Percentiles rank a stretch among this genome's conserved stretches.
Conservation (phyloP, 345 rosid genomes). For the Hibiscus mutabilis region DNA sequence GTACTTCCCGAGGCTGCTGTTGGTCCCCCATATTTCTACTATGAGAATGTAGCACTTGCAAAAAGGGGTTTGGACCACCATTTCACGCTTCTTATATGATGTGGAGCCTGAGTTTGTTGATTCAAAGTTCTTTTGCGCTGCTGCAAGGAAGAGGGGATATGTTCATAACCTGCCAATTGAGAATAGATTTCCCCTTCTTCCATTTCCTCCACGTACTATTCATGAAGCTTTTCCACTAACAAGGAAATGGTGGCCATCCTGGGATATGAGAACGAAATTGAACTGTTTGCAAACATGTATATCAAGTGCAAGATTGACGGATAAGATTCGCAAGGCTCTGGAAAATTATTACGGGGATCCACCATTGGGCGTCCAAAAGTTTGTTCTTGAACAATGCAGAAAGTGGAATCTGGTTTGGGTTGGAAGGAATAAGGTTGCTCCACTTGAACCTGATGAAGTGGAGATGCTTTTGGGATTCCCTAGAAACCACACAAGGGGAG, state of each 20-base stretch:
- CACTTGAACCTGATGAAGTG: constrained; percentile 84
- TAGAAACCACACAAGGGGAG: constrained; percentile 53
- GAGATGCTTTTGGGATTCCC: constrained; percentile 92
- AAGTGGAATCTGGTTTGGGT: constrained; percentile 97
- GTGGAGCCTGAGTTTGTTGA: constrained; percentile 83
- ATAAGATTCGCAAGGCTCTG: constrained; percentile 59
- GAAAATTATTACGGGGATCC: constrained; percentile 53
- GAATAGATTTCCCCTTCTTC: constrained; percentile 58
- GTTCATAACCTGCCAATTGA: constrained; percentile 73
- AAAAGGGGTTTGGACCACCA: too few relatives aligned
- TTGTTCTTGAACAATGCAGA: constrained; percentile 56
- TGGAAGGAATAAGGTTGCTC: constrained; percentile 77
- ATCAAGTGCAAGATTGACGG: constrained; percentile 64
- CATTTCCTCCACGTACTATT: constrained; percentile 60
- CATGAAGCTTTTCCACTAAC: constrained; percentile 69
- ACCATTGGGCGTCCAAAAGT: constrained; percentile 40
- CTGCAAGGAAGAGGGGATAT: constrained; percentile 89
- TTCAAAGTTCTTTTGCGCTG: constrained; percentile 69
- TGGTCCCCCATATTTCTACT: constrained; percentile 80
- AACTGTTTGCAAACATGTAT: constrained; percentile 70
- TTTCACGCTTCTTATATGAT: constrained; percentile 70
- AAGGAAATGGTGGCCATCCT: constrained; percentile 80
- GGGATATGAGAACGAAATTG: constrained; percentile 75
- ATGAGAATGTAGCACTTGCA: constrained; percentile 87
- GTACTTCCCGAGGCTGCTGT: constrained; percentile 48